Base-by-base conservation (phyloP, 768 basidiomycete species). In the Boletus rubescentipes region DNA sequence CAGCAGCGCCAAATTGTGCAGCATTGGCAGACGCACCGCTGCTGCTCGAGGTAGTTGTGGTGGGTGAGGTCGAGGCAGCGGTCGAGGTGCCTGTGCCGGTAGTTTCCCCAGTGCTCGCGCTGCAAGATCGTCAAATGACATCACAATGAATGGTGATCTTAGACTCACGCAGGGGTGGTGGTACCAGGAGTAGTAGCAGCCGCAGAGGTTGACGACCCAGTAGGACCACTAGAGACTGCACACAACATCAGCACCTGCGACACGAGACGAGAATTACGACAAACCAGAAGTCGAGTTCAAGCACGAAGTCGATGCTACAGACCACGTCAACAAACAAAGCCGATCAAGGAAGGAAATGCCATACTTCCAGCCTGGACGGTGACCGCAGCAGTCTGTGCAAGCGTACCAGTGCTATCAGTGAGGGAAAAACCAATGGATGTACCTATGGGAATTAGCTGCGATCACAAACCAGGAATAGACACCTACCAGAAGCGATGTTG, bases 391-490 rank as follows among this genome's bases (percentile, higher is more conserved):
- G 79, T 70, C 61, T 84, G 84, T 0, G 67, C 74, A 44, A 66
- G 23, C 0, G 20, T 0, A 62, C 92, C 91, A 31, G 72, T 80
- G 51, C 52, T 67, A 63, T 94, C 92, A 65, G 79, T 80, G 57
- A 93, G 55, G 12, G 72, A 75, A 29, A 92, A 66, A 47, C 81
- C 84, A 51, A 92, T 67, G 37, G 59, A 66, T 5, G 77, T 79
- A n/a, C 75, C 85, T 83, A 31, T 7, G 5, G 23, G 10, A 5
- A 21, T 51, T 21, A 6, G 39, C 29, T 20, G 14, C 4, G 9
- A 10, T n/a, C 4, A 40, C 8, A 20, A 5, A 42, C n/a, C 1
- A 2, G 49, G 3, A 9, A 16, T 15, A 14, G 23, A 8, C n/a
- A 39, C 44, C 5, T 41, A 82, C 87, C 75, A 14, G 72, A 58